Evolutionary conservation across 2,329 filamentous ascomycete species (phyloP), one percentile per base, ranked within the genome.

Genomic region (Fusarium odoratissimum): DNA sequence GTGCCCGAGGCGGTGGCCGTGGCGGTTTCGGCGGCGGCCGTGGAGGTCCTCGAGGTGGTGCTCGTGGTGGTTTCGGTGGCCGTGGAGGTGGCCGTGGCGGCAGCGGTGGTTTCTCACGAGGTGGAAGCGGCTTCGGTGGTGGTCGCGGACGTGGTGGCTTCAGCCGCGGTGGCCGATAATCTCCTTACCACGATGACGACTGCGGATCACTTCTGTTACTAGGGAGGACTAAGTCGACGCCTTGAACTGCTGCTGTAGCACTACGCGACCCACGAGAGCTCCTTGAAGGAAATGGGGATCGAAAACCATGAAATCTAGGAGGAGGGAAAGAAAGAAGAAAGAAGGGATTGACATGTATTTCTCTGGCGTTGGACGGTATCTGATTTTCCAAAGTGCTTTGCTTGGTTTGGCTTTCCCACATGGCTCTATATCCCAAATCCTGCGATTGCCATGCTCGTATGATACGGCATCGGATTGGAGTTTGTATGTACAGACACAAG

Each of bases 21-120:
- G 78, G 84, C 38, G 76, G 80, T 42, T 86, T 86, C 30, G 81
- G 82, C 46, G 72, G 81, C 13, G 66, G 66, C 62, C 66, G 70
- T 46, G 70, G 80, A 25, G 79, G 82, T 54, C 52, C 67, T 35
- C 86, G 85, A 72, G 71, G 75, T 25, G 75, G 77, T 54, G 64
- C 70, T 28, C 64, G 77, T 46, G 65, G 74, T 19, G 77, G 77
- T 31, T 72, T 73, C 35, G 60, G 64, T 31, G 58, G 73, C 14
- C 67, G 75, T 25, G 74, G 75, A 48, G 74, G 77, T 51, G 65
- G 74, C 17, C 65, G 77, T 25, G 77, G 70, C 17, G 69, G 78
- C n/a, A 59, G 77, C 25, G 74, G 75, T 30, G 76, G 78, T 44
- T 73, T 74, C 52, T 64, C 65, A 23, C 58, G 76, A 38, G 76